Conservation (phyloP, 305 asterid genomes). For the Rubia tinctorum region DNA sequence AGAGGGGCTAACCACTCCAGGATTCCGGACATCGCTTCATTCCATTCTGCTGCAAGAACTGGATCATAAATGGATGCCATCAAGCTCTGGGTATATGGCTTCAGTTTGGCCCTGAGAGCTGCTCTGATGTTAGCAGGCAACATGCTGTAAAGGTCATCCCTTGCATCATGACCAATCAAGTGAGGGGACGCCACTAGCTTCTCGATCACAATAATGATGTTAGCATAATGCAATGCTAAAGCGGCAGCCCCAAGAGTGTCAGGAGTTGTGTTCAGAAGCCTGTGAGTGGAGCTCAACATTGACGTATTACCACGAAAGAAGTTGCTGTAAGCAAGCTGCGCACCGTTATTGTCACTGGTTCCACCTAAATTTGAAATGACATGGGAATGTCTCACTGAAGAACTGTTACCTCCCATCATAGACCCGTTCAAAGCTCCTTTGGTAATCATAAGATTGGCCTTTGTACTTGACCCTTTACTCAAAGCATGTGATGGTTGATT, state of each 20-base stretch:
- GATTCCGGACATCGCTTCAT: constrained; percentile 54
- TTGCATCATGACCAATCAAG: constrained; percentile 81
- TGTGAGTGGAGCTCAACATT: constrained; percentile 33
- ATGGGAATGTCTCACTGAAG: constrained; percentile 24
- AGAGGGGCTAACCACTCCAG: constrained; percentile 90
- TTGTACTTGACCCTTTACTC: constrained; percentile 38
- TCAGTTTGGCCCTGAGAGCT: constrained; percentile 70
- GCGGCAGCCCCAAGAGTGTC: constrained; percentile 88
- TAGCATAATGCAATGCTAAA: constrained; percentile 77
- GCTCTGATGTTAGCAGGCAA: constrained; percentile 66
- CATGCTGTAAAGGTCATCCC: constrained; percentile 81
- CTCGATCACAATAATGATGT: constrained; percentile 71
- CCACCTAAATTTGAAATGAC: background rate
- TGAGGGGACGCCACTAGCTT: constrained; percentile 76
- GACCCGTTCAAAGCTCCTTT: constrained; percentile 40
- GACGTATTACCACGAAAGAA: constrained; percentile 30
- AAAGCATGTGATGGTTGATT: constrained; percentile 35
- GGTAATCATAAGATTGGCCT: constrained; percentile 22
- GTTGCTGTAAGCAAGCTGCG: constrained; percentile 24
- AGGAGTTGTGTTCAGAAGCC: constrained; percentile 57
- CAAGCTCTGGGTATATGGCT: constrained; percentile 54
- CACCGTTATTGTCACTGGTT: constrained; percentile 9
- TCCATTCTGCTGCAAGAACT: constrained; percentile 73
- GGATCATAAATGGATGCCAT: constrained; percentile 55
- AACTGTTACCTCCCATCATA: constrained; percentile 32